Percentiles rank a stretch among this genome's conserved stretches.
phyloP scores from a whole-genome alignment of 441 rosid species.

The Geranium incanum region DNA sequence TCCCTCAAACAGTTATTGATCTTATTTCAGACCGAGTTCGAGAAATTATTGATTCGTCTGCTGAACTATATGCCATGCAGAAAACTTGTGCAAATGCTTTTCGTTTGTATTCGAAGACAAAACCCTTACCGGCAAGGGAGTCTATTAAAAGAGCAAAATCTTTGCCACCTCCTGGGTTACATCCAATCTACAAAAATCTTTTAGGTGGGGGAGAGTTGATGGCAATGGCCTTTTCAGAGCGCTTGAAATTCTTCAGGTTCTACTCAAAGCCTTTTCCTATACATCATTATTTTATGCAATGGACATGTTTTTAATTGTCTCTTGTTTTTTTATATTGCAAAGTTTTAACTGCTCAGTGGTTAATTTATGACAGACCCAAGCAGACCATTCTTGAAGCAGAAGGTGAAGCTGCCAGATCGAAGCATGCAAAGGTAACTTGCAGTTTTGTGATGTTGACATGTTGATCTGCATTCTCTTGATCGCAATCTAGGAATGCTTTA shows the following conservation, averaged over 20 bases:
- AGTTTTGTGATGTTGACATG: background rate
- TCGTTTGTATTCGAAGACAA: conserved; percentile 76
- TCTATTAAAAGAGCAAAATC: conserved; percentile 80
- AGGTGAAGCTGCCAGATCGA: conserved; percentile 82
- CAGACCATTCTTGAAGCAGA: conserved; percentile 97
- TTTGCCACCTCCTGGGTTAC: conserved; percentile 75
- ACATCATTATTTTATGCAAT: background rate
- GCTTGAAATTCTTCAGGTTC: conserved; percentile 76
- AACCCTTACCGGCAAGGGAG: conserved; percentile 77
- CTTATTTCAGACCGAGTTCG: conserved; percentile 67
- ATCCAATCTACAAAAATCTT: conserved; percentile 69
- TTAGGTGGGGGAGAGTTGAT: conserved; percentile 75
- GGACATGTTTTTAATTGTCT: background rate
- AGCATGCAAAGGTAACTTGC: conserved; percentile 49
- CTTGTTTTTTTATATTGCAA: background rate
- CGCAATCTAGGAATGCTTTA: background rate
- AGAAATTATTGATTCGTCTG: conserved; percentile 70
- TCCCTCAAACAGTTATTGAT: conserved; percentile 77
- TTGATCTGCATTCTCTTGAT: conserved; percentile 10
- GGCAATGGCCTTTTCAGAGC: conserved; percentile 86
- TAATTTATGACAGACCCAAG: conserved; percentile 61
- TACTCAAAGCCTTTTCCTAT: conserved; percentile 9
- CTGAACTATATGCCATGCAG: conserved; percentile 59
- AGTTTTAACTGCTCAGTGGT: conserved; percentile 17
- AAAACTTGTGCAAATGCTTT: conserved; percentile 77